Percentiles rank a stretch among this genome's conserved stretches.
These are phyloP conservation scores for Pichia cactophila DNA, from an alignment of 1,139 yeast species.

Conservation along the genomic window DNA sequence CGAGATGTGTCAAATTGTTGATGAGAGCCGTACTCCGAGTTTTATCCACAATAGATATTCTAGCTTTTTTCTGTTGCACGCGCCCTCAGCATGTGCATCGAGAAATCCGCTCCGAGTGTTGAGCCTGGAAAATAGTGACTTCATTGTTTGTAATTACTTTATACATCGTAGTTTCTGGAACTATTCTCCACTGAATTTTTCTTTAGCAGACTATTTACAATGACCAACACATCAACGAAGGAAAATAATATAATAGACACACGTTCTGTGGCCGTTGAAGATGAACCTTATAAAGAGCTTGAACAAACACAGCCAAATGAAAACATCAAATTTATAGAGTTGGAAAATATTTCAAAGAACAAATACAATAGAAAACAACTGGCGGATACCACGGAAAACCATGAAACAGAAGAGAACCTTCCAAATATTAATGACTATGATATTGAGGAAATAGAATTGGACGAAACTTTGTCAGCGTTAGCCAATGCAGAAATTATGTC, in stretches of 20 bases:
- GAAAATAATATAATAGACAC: not conserved
- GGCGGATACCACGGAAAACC: not conserved
- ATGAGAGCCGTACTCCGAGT: not conserved
- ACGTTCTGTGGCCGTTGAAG: not conserved
- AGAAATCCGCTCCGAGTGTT: not conserved
- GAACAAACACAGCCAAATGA: not conserved
- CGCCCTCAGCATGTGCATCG: too few species aligned
- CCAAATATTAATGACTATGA: not conserved
- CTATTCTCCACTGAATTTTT: not conserved
- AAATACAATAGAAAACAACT: not conserved
- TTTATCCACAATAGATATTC: not conserved
- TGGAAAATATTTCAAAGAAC: not conserved
- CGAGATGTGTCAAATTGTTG: not conserved
- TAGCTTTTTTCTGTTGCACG: too few species aligned
- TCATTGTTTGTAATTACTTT: not conserved
- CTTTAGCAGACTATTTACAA: too few species aligned
- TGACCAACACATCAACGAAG: not conserved
- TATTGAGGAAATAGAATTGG: slow-evolving; percentile 10
- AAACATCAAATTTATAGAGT: not conserved
- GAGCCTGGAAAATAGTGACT: not conserved
- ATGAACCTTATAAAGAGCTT: not conserved
- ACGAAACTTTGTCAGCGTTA: slow-evolving; percentile 5
- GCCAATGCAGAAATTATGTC: slow-evolving; percentile 13
- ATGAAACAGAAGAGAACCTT: not conserved
- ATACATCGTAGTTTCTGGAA: too few species aligned